Conservation (phyloP, 352 stramenopile species). For the Phytophthora boehmeriae region DNA sequence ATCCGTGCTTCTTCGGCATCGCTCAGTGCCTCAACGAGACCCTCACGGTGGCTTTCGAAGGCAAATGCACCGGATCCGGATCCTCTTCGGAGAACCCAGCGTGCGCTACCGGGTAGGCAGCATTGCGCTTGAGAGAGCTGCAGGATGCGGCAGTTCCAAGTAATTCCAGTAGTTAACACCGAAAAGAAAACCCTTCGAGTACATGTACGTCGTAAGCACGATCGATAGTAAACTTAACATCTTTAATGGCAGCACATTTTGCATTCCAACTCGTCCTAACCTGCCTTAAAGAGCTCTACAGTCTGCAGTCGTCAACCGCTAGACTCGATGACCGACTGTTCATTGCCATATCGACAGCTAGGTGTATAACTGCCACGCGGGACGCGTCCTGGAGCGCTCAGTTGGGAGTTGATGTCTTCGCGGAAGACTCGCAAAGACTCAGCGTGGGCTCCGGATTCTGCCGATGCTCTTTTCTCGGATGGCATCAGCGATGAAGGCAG, state of each 20-base stretch:
- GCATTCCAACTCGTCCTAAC: too few species aligned
- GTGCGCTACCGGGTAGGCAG: not conserved
- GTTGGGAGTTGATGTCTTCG: constrained; percentile 15
- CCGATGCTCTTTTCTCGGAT: constrained; percentile 26
- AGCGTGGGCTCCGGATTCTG: constrained; percentile 27
- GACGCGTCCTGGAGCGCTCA: not conserved
- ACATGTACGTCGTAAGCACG: too few species aligned
- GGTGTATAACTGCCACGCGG: constrained; percentile 16
- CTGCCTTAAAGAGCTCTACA: too few species aligned
- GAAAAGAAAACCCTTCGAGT: too few species aligned
- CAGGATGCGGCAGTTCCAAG: too few species aligned
- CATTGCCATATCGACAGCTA: not conserved
- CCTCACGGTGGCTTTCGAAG: constrained; percentile 32
- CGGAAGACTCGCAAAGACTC: constrained; percentile 28
- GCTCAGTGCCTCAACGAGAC: constrained; percentile 31
- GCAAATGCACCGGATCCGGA: constrained; percentile 13
- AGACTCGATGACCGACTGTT: constrained; percentile 7
- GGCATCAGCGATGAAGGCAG: constrained; percentile 22
- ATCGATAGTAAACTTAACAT: too few species aligned
- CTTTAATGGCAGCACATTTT: too few species aligned
- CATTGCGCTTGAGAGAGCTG: too few species aligned
- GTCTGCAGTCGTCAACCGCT: too few species aligned
- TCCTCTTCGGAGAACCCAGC: not conserved
- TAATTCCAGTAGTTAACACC: too few species aligned
- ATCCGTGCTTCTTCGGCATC: constrained; percentile 45